Base-by-base conservation (phyloP, 495 filamentous ascomycete genomes). In the Neurospora sp. region DNA sequence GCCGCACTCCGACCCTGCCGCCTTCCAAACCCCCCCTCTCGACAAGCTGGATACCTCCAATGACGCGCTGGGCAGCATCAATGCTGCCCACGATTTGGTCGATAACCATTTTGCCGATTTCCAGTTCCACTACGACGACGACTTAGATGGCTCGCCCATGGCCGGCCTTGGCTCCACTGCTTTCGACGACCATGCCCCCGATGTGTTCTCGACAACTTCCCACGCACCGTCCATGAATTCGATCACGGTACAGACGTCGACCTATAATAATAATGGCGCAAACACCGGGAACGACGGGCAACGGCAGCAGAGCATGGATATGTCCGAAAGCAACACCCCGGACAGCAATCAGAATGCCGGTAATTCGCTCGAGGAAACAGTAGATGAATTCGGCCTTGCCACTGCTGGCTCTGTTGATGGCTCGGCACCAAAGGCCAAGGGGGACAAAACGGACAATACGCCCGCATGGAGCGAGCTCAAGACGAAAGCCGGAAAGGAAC, bases 401-500 rank as follows among this genome's bases (percentile, higher is more conserved):
- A 84, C 79, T 40, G 77, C 78, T 40, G 82, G 78, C 12, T 80
- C 79, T 41, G 82, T 79, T 12, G 86, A 88, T 71, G 86, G 86
- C 39, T 84, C 83, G 35, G 86, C 86, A 65, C 75, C 87, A 68
- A 86, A 85, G 31, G 82, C 81, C 35, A 84, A 85, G 75, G 88
- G 85, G 48, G 88, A 90, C 70, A 89, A 89, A 76, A 83, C 87
- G 31, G 88, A 87, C 70, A 81, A 83, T 7, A 81, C 84, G 14
- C 93, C 94, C 8, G 82, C 92, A n/a, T 59, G 68, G 69, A 71
- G 70, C 16, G 68, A 38, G 72, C 72, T 59, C 37, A 70, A 48
- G 14, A 70, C 16, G 9, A 48, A 73, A 61, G 37, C 68, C 22
- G 71, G 38, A 14, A 37, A 22, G 68, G 16, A 39, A 59, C 35